Conservation (phyloP, 345 rosid species). For the Boechera stricta region DNA sequence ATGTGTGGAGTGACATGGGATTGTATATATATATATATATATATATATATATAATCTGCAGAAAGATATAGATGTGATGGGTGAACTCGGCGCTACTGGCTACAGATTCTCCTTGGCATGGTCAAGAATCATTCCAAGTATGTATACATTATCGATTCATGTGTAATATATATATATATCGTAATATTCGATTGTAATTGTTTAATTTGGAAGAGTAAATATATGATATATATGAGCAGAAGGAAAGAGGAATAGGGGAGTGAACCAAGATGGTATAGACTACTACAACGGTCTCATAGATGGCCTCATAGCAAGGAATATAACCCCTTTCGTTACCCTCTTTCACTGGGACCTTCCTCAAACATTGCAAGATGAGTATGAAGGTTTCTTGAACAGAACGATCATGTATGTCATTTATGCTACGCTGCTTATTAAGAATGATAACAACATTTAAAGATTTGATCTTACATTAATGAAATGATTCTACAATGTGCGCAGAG, state of each 20-base stretch:
- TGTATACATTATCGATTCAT: neutral
- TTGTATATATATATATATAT: neutral
- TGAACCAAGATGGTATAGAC: neutral
- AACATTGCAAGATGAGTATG: constrained; percentile 52
- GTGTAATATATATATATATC: neutral
- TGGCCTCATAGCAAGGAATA: neutral
- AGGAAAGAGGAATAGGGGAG: neutral
- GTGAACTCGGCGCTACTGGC: neutral
- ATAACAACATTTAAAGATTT: too few relatives aligned
- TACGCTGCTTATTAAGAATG: neutral
- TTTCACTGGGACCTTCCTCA: constrained; percentile 62
- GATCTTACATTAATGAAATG: neutral
- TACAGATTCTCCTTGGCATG: constrained; percentile 44
- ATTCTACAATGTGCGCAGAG: constrained; percentile 25
- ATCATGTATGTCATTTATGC: constrained; percentile 5
- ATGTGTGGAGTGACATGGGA: neutral
- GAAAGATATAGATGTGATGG: constrained; percentile 36
- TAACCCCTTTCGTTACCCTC: neutral
- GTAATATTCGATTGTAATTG: neutral
- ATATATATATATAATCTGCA: neutral
- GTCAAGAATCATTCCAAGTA: constrained; percentile 44
- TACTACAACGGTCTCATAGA: neutral
- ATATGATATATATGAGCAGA: neutral
- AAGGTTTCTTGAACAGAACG: constrained; percentile 46
- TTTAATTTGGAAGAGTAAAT: neutral